Conservation (phyloP, 306 rosid species). For the Trifolium dubium region DNA sequence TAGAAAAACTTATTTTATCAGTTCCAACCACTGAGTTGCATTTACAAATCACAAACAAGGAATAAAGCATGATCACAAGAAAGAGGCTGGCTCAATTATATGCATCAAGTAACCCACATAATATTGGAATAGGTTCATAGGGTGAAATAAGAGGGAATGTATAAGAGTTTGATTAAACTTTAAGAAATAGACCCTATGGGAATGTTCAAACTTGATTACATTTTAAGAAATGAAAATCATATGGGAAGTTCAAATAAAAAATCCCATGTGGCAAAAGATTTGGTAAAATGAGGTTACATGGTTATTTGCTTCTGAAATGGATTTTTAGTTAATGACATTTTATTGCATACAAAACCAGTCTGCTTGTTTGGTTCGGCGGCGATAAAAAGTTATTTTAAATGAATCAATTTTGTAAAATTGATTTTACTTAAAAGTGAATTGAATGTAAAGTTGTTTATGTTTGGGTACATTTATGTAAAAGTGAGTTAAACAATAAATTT, state of each 20-base stretch:
- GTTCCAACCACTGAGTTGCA: constrained; percentile 9
- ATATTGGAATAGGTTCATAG: constrained; percentile 8
- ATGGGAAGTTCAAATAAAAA: not conserved
- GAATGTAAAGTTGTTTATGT: no score
- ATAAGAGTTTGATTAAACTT: constrained; percentile 8
- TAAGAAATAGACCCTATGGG: constrained; percentile 24
- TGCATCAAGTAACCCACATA: constrained; percentile 5
- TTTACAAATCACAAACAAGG: constrained; percentile 14
- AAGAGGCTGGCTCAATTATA: constrained; percentile 4
- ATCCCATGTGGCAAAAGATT: not conserved
- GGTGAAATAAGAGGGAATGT: constrained; percentile 5
- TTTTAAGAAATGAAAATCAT: constrained; percentile 29
- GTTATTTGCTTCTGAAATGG: constrained; percentile 20
- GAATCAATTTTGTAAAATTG: no score
- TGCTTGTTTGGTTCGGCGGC: no score
- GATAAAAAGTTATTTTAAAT: no score
- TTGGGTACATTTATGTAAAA: no score
- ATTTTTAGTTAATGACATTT: not conserved
- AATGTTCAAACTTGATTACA: not conserved
- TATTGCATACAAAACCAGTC: not conserved
- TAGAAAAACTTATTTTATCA: not conserved
- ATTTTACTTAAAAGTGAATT: no score
- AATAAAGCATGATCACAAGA: constrained; percentile 15
- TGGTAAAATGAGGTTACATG: constrained; percentile 2
- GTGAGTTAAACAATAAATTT: no score